These are phyloP conservation scores for Agrocybe chaxingu DNA, from an alignment of 768 basidiomycete genomes.

Conservation along the genomic window DNA sequence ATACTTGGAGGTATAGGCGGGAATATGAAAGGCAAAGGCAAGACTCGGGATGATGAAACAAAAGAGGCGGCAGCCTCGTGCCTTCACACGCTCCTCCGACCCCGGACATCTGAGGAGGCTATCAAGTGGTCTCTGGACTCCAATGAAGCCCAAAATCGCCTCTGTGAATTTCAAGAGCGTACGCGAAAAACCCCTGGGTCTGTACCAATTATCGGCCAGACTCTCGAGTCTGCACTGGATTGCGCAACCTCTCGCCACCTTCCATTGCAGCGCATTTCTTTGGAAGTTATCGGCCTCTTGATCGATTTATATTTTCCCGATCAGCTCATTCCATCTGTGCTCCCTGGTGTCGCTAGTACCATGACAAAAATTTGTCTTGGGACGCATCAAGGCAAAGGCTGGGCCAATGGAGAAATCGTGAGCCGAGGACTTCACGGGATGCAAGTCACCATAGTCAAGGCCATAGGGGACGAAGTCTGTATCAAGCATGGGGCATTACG, in stretches of 20 bases:
- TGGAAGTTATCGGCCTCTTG: conserved; percentile 55
- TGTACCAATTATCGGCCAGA: conserved; percentile 80
- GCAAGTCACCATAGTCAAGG: conserved; percentile 46
- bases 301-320: conserved; percentile 58
- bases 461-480: conserved; percentile 70
- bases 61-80: conserved; percentile 72
- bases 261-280: conserved; percentile 60
- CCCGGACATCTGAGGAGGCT: conserved; percentile 41
- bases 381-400: conserved; percentile 49
- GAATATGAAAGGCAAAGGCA: conserved; percentile 55
- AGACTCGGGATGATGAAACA: conserved; percentile 76
- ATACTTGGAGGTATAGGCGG: conserved; percentile 62
- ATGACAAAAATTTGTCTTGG: conserved; percentile 73
- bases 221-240: conserved; percentile 68
- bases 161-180: conserved; percentile 37
- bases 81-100: conserved; percentile 59
- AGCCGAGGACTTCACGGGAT: conserved; percentile 57
- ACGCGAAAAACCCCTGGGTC: conserved; percentile 44
- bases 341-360: conserved; percentile 81
- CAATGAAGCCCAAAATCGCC: conserved; percentile 23
- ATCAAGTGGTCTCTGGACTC: conserved; percentile 18
- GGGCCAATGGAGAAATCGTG: conserved; percentile 72
- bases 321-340: conserved; percentile 54
- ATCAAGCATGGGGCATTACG: conserved; percentile 55
- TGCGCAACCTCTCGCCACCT: conserved; percentile 54